Conservation (phyloP, 2,329 filamentous ascomycete genomes). For the Ophidiomyces ophidiicola region DNA sequence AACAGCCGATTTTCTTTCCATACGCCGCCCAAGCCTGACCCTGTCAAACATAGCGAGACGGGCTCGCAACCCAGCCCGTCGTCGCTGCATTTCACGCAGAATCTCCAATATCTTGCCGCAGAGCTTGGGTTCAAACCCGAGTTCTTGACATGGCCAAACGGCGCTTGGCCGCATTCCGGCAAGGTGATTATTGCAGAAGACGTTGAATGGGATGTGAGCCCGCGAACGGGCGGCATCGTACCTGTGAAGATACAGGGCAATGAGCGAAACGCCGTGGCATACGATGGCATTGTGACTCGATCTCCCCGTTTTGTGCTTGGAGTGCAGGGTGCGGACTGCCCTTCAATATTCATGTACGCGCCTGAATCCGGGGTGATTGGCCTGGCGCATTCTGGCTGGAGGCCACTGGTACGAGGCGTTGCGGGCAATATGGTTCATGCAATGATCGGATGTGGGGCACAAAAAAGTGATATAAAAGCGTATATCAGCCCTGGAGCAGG, state of each 20-base stretch:
- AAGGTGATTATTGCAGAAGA: slow-evolving; percentile 7
- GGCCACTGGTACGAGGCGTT: slow-evolving; percentile 9
- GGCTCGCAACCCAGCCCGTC: not conserved
- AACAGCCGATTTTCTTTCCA: slow-evolving; percentile 10
- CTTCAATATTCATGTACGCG: slow-evolving; percentile 11
- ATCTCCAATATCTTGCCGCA: slow-evolving; percentile 5
- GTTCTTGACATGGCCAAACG: slow-evolving; percentile 10
- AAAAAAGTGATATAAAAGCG: slow-evolving; percentile 2
- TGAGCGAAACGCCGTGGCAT: slow-evolving; percentile 1
- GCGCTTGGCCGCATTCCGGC: slow-evolving; percentile 11
- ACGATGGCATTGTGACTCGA: slow-evolving; percentile 10
- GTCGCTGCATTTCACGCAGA: slow-evolving; percentile 3
- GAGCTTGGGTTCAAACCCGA: slow-evolving; percentile 2
- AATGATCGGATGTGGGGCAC: slow-evolving; percentile 8
- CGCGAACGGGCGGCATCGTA: slow-evolving; percentile 7
- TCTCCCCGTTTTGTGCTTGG: slow-evolving; percentile 9
- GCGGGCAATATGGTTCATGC: slow-evolving; percentile 6
- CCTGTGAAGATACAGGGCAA: not conserved
- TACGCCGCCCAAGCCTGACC: not conserved
- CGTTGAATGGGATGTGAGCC: slow-evolving; percentile 4
- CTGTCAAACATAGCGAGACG: not conserved
- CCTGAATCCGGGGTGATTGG: slow-evolving; percentile 8
- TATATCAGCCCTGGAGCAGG: slow-evolving; percentile 10
- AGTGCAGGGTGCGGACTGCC: slow-evolving; percentile 10
- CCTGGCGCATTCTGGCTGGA: slow-evolving; percentile 11